phyloP scores from a whole-genome alignment of 1,139 yeast species.

The Tardiomyces blankii region DNA sequence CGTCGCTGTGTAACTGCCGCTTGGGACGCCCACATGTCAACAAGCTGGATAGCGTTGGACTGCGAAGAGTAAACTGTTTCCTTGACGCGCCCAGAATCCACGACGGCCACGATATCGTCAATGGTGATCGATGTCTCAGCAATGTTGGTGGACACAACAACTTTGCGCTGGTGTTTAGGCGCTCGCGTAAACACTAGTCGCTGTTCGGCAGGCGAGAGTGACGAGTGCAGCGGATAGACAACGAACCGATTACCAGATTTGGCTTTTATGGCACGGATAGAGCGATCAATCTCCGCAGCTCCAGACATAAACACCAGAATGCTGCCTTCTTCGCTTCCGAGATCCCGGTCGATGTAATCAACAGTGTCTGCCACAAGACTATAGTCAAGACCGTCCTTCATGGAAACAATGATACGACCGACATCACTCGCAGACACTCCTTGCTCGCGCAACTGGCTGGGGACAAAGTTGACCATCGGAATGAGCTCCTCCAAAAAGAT shows the following conservation, averaged over 20 bases:
- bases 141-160: conserved; percentile 77
- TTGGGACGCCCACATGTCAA: conserved; percentile 79
- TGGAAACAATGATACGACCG: conserved; percentile 26
- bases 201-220: conserved; percentile 75
- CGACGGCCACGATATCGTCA: conserved; percentile 87
- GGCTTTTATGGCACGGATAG: conserved; percentile 32
- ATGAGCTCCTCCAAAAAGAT: conserved; percentile 58
- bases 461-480: conserved; percentile 12
- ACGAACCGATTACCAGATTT: not conserved
- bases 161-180: conserved; percentile 49
- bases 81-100: conserved; percentile 82
- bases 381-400: conserved; percentile 48
- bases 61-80: conserved; percentile 58
- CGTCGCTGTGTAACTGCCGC: conserved; percentile 91
- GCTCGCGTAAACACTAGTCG: conserved; percentile 52
- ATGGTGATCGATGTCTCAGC: conserved; percentile 87
- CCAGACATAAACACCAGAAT: conserved; percentile 85
- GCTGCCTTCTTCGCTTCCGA: conserved; percentile 49
- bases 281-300: conserved; percentile 68
- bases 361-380: conserved; percentile 55
- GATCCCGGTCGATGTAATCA: conserved; percentile 36
- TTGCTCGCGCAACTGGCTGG: conserved; percentile 4
- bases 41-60: conserved; percentile 56
- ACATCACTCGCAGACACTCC: conserved; percentile 12
- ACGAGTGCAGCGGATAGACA: conserved; percentile 72